phyloP scores from a whole-genome alignment of 192 early-diverging fungal genomes.

The Linnemannia zychae region DNA sequence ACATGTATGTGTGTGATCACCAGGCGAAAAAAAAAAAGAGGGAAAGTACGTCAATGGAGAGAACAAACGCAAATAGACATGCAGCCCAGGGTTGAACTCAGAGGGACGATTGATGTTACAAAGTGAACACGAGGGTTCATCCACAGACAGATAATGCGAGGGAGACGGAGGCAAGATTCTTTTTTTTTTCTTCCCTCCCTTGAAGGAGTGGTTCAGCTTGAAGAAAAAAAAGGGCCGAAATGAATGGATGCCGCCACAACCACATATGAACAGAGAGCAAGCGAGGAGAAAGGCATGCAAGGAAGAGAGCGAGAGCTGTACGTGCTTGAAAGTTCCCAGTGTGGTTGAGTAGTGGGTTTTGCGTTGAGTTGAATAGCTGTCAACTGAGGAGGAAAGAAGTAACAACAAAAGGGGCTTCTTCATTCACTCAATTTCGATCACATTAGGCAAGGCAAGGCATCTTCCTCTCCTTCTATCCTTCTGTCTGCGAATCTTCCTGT shows the following conservation, averaged over 20 bases:
- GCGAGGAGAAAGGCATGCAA: too few relatives aligned
- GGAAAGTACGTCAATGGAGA: conserved; percentile 7
- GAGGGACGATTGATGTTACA: background rate
- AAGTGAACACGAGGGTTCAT: background rate
- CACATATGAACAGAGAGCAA: background rate
- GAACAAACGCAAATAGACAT: background rate
- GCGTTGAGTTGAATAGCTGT: background rate
- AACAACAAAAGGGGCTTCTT: background rate
- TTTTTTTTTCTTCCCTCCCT: background rate
- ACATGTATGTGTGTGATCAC: conserved; percentile 6
- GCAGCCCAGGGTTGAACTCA: background rate
- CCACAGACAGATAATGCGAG: conserved; percentile 14
- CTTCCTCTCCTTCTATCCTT: background rate
- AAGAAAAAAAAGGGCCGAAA: conserved; percentile 9
- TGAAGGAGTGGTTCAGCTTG: background rate
- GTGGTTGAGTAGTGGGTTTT: conserved; percentile 18
- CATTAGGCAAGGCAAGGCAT: background rate
- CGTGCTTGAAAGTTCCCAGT: background rate
- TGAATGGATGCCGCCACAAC: conserved; percentile 11
- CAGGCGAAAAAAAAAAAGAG: background rate
- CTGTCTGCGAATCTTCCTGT: background rate
- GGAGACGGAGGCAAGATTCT: background rate
- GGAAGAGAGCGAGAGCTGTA: background rate
- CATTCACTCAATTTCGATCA: background rate
- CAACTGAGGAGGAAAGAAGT: background rate